A percentile compares a stretch with the other conserved stretches of the same genome.
These are phyloP conservation scores for Phytophthora gonapodyides DNA, from an alignment of 352 stramenopile species.

Conservation along the genomic window DNA sequence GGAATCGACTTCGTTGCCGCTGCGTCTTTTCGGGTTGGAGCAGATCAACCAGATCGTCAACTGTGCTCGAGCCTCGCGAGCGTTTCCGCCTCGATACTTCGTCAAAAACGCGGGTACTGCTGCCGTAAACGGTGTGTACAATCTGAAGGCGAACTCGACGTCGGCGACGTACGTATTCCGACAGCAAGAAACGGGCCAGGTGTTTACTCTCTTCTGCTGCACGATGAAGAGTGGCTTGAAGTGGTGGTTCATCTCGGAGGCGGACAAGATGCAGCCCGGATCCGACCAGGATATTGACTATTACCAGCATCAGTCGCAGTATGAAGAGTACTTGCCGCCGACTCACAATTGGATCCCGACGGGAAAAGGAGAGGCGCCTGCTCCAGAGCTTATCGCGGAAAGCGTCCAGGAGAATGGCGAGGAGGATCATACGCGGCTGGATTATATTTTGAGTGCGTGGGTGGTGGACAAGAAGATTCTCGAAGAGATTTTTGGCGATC, in stretches of 20 bases:
- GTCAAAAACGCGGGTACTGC: conserved; percentile 91
- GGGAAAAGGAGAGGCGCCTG: conserved; percentile 68
- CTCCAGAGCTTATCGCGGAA: conserved; percentile 74
- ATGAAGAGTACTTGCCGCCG: conserved; percentile 94
- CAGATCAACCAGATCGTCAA: conserved; percentile 94
- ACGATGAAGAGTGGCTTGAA: conserved; percentile 98
- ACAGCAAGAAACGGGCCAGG: conserved; percentile 69
- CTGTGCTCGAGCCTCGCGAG: conserved; percentile 72
- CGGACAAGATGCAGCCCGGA: conserved; percentile 96
- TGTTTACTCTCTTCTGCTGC: conserved; percentile 97
- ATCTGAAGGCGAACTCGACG: conserved; percentile 71
- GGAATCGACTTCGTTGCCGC: conserved; percentile 90
- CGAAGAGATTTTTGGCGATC: conserved; percentile 87
- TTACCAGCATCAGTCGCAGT: conserved; percentile 97
- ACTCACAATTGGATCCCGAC: conserved; percentile 89
- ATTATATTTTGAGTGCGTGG: conserved; percentile 78
- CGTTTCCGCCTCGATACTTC: conserved; percentile 88
- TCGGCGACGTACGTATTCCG: conserved; percentile 79
- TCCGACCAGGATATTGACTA: conserved; percentile 99
- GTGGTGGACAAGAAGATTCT: conserved; percentile 77
- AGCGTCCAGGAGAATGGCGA: conserved; percentile 58
- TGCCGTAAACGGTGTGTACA: conserved; percentile 94
- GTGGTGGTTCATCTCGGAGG: conserved; percentile 99
- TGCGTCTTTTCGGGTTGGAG: conserved; percentile 95
- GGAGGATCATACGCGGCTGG: conserved; percentile 58